Evolutionary conservation across 352 stramenopile species (phyloP), one percentile per base, ranked within the genome.

Genomic region (Pythium aristosporum): DNA sequence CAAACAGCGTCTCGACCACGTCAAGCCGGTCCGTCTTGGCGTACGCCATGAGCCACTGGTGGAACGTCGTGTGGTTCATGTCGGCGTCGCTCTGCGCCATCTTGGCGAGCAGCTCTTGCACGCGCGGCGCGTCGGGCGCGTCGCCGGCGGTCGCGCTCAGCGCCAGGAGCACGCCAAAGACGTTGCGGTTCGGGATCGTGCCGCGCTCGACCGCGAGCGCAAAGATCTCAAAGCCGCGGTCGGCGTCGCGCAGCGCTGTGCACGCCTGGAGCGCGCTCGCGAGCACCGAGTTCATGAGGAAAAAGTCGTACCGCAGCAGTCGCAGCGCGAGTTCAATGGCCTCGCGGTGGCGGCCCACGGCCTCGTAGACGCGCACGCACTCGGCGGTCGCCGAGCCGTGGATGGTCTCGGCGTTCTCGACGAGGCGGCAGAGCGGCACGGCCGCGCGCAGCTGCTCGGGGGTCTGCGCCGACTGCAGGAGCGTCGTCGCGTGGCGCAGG

Each of bases 11-110:
- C n/a, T 89, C 61, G 15, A 83, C 80, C 43, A 78, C 52, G 13
- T 79, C 68, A 20, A 76, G 70, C 41, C 87, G 67, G 10, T 80
- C 80, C 7, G 65, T 69, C 42, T 79, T 86, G 34, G 75, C 75
- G 74, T 90, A 92, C 43, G 82, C 72, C 42, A 65, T 85, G 73
- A 94, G 88, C 44, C 84, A 73, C 57, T 82, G 79, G 59, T 91
- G 82, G 62, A 89, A 89, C 56, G 79, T 85, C 44, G 85, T 81
- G 64, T 88, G 64, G 63, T 84, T 91, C 80, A 92, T 86, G 37
- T 47, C 46, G 2, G 87, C 58, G 9, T 77, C 77, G 11, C 68
- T 66, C 5, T 82, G 57, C 30, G 84, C 55, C 80, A 92, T 91
- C 56, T 85, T 71, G 20, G 63, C 51, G 15, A 90, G 72, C 50